Percentiles rank a stretch among this genome's conserved stretches.
phyloP scores from a whole-genome alignment of 768 basidiomycete species.

The Pleurotus eryngii region DNA sequence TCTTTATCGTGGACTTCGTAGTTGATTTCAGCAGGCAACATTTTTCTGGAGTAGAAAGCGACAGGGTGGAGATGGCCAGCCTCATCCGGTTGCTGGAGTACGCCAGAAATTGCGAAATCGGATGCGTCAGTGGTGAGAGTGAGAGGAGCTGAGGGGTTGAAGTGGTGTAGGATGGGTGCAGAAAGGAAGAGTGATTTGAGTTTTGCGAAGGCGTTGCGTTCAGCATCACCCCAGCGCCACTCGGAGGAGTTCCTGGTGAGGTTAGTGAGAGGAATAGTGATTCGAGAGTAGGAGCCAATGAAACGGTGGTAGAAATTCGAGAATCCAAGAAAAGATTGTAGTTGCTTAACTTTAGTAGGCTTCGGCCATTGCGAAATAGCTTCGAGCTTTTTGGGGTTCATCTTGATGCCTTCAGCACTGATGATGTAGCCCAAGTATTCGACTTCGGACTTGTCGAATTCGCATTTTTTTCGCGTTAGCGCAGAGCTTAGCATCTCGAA shows the following conservation, averaged over 20 bases:
- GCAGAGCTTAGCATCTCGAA: slow-evolving; percentile 25
- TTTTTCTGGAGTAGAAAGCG: slow-evolving; percentile 28
- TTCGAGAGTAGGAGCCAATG: slow-evolving; percentile 31
- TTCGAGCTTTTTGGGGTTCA: slow-evolving; percentile 38
- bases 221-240: slow-evolving; percentile 15
- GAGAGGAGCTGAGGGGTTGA: slow-evolving; percentile 22
- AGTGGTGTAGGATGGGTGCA: slow-evolving; percentile 30
- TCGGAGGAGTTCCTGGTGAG: slow-evolving; percentile 23
- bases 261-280: slow-evolving; percentile 25
- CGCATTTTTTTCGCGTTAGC: background rate
- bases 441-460: slow-evolving; percentile 34
- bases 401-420: slow-evolving; percentile 23
- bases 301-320: slow-evolving; percentile 18
- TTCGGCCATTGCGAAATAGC: slow-evolving; percentile 32
- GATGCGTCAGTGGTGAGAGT: slow-evolving; percentile 31
- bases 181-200: slow-evolving; percentile 26
- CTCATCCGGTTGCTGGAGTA: slow-evolving; percentile 27
- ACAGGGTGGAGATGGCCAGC: slow-evolving; percentile 34
- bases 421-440: slow-evolving; percentile 42
- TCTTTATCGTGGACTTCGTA: slow-evolving; percentile 47
- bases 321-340: slow-evolving; percentile 42
- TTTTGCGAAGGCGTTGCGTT: background rate
- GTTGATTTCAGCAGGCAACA: slow-evolving; percentile 38
- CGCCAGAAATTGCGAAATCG: slow-evolving; percentile 27
- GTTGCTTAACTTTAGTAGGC: slow-evolving; percentile 26